These are phyloP conservation scores for Aquilaria sinensis DNA, from an alignment of 345 rosid genomes.

Conservation along the genomic window DNA sequence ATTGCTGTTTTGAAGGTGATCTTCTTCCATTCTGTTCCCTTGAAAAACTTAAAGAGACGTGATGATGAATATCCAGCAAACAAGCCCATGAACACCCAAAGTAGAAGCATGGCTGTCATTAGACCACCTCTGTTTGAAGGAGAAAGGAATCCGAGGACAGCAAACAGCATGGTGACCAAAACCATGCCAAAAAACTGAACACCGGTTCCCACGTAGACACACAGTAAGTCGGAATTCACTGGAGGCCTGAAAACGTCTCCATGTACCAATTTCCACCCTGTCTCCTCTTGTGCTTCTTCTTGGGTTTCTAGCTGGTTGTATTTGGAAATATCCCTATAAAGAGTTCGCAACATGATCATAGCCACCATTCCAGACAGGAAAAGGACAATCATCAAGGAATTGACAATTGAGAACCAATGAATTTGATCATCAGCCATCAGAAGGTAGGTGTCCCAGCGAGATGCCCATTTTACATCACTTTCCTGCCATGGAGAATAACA, in stretches of 20 bases:
- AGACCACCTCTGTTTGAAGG: conserved; percentile 92
- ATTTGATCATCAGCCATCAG: conserved; percentile 93
- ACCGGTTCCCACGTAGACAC: conserved; percentile 85
- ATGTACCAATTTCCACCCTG: conserved; percentile 92
- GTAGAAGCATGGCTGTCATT: conserved; percentile 84
- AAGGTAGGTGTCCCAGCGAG: conserved; percentile 94
- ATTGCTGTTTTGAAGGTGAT: conserved; percentile 65
- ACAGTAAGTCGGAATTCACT: conserved; percentile 57
- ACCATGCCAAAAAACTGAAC: conserved; percentile 92
- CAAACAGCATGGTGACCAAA: conserved; percentile 85
- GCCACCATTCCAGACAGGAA: conserved; percentile 99
- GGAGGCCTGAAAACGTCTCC: conserved; percentile 95
- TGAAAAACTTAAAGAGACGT: conserved; percentile 75
- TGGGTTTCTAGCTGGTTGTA: conserved; percentile 94
- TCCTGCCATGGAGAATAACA: conserved; percentile 34
- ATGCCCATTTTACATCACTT: conserved; percentile 93
- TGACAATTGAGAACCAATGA: conserved; percentile 92
- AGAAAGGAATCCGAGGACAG: conserved; percentile 82
- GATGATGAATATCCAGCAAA: conserved; percentile 75
- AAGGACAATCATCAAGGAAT: conserved; percentile 90
- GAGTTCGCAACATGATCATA: conserved; percentile 93
- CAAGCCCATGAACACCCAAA: conserved; percentile 95
- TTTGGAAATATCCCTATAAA: conserved; percentile 84
- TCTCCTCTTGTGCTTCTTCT: conserved; percentile 92
- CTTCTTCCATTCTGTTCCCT: conserved; percentile 88